Evolutionary conservation across 2,329 filamentous ascomycete genomes (phyloP), one percentile per base, ranked within the genome.

Genomic region (Hansfordia pulvinata): DNA sequence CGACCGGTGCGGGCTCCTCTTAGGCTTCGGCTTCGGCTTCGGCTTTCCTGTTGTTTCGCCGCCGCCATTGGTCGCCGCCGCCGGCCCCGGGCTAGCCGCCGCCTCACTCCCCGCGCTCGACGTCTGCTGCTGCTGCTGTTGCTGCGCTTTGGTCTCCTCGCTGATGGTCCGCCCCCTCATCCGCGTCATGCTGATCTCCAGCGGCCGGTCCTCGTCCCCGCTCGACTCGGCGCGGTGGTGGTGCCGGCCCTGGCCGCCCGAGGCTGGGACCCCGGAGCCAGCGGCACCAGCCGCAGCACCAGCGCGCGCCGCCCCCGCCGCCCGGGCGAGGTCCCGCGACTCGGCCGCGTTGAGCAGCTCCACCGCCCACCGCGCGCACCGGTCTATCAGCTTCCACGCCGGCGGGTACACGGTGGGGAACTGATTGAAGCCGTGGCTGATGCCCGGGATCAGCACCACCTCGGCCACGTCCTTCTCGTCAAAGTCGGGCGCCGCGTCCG

Each of bases 391-490:
- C 42, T 77, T 79, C 82, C 85, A 93, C 2, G 82, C 86, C 7
- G 90, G 83, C 0, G 85, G 85, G 40, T 92, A 98, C 4, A 94
- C 62, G 1, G 71, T 64, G 0, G 84, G 83, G 45, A 98, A 93
- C 46, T 94, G 86, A 40, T 94, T 56, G 51, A 98, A 98, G 1
- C 90, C 90, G 43, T 98, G 90, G 4, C 76, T 85, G 25, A 93
- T 83, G 0, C 88, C 86, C 0, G 86, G 85, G 4, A 98, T 76
- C 14, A 96, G 60, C 11, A 75, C 70, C 2, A 94, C 81, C 43
- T 94, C 84, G 0, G 84, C 76, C 28, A 76, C 70, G 21, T 84
- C 77, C 40, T 73, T 72, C 38, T 82, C 79, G 30, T 80, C 62
- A 38, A 85, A 88, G 7, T 61, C 69, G 17, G 52, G 57, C 19